These are phyloP conservation scores for Aspergillus fijiensis DNA, from an alignment of 2,329 filamentous ascomycete genomes.

Conservation along the genomic window DNA sequence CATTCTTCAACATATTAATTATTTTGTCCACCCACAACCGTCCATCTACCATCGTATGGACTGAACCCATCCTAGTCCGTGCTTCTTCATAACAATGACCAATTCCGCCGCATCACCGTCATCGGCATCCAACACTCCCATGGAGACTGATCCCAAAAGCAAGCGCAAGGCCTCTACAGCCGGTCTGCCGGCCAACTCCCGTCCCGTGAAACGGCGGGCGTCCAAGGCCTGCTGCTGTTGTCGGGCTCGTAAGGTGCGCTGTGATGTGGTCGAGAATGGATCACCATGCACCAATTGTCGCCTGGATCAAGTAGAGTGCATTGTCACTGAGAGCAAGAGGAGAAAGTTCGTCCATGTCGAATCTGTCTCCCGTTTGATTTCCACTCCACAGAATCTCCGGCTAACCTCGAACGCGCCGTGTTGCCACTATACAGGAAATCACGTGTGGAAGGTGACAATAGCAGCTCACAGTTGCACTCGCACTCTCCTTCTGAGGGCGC, in stretches of 20 bases:
- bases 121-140: constrained; percentile 15
- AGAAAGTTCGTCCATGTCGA: constrained; percentile 51
- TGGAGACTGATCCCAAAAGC: constrained; percentile 36
- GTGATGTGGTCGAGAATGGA: constrained; percentile 84
- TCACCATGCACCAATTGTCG: constrained; percentile 86
- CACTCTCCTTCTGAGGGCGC: constrained; percentile 37
- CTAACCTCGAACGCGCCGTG: constrained; percentile 14
- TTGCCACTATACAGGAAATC: constrained; percentile 36
- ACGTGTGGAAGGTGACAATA: constrained; percentile 39
- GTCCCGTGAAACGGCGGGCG: constrained; percentile 77
- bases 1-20: neutral
- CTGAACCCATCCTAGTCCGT: neutral
- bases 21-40: neutral
- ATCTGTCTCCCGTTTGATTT: constrained; percentile 13
- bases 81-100: constrained; percentile 21
- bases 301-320: constrained; percentile 51
- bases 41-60: neutral
- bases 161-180: constrained; percentile 61
- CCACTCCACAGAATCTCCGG: constrained; percentile 6
- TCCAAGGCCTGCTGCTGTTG: constrained; percentile 89
- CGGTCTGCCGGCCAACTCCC: constrained; percentile 53
- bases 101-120: constrained; percentile 20
- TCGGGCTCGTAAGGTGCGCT: constrained; percentile 84
- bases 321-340: constrained; percentile 77
- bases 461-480: constrained; percentile 27